phyloP scores from a whole-genome alignment of 1,284 basidiomycete species.

The Rhodotorula sp. region DNA sequence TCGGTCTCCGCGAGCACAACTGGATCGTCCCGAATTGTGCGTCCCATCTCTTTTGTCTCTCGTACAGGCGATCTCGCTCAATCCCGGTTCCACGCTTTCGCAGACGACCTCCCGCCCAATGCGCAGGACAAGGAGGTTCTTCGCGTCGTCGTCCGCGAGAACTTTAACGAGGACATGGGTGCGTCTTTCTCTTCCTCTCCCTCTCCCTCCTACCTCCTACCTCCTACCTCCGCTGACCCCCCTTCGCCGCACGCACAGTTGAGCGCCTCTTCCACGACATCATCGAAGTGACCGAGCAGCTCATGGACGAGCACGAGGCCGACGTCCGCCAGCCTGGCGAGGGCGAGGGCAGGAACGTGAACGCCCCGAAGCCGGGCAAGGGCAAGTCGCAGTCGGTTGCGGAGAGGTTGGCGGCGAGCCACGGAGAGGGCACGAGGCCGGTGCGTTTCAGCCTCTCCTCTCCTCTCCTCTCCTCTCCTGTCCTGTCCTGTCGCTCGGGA shows the following conservation, averaged over 20 bases:
- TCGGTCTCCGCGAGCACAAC: conserved; percentile 67
- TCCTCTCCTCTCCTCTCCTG: too few relatives aligned
- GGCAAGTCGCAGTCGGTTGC: conserved; percentile 1
- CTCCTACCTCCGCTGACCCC: background rate
- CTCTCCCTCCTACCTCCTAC: too few relatives aligned
- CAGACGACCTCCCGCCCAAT: conserved; percentile 65
- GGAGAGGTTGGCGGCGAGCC: conserved; percentile 26
- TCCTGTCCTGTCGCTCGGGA: too few relatives aligned
- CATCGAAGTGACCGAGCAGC: conserved; percentile 32
- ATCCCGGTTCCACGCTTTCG: conserved; percentile 47
- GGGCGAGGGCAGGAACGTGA: background rate
- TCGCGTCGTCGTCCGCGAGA: conserved; percentile 80
- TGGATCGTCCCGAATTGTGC: conserved; percentile 74
- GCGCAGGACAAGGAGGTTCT: conserved; percentile 71
- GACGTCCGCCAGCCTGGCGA: conserved; percentile 15
- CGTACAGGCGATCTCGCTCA: too few relatives aligned
- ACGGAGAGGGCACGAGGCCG: conserved; percentile 28
- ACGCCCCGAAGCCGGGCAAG: background rate
- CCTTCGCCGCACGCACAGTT: conserved; percentile 17
- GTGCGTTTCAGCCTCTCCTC: background rate
- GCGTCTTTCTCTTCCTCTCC: too few relatives aligned
- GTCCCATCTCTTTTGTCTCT: background rate
- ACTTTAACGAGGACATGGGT: conserved; percentile 52
- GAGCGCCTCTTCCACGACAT: conserved; percentile 38
- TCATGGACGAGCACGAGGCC: conserved; percentile 31